phyloP scores from a whole-genome alignment of 352 stramenopile species.

The Phytophthora foliorum region DNA sequence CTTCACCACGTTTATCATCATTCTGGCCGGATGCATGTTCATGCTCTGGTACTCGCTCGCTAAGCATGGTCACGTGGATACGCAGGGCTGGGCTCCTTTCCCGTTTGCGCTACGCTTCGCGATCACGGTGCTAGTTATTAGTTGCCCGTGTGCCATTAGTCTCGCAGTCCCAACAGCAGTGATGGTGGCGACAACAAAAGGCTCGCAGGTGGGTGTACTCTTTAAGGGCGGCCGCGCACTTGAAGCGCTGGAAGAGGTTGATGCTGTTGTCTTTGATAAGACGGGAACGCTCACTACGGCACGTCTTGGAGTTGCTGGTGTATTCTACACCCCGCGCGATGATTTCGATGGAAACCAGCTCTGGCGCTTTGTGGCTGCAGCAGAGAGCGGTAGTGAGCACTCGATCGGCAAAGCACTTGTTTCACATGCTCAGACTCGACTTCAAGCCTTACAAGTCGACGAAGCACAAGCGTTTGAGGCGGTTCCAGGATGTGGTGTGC shows the following conservation, averaged over 20 bases:
- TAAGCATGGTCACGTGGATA: conserved; percentile 46
- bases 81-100: conserved; percentile 63
- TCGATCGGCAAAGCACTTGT: conserved; percentile 68
- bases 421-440: conserved; percentile 47
- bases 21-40: conserved; percentile 68
- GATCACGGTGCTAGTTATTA: conserved; percentile 85
- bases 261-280: conserved; percentile 88
- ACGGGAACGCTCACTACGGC: conserved; percentile 81
- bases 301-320: conserved; percentile 49
- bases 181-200: conserved; percentile 84
- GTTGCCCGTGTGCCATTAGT: conserved; percentile 81
- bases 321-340: conserved; percentile 22
- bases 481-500: conserved; percentile 73
- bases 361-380: conserved; percentile 60
- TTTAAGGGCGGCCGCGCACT: conserved; percentile 83
- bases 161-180: conserved; percentile 80
- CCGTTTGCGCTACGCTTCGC: conserved; percentile 83
- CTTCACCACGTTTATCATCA: conserved; percentile 83
- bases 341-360: conserved; percentile 20
- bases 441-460: conserved; percentile 25
- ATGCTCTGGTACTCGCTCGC: conserved; percentile 79
- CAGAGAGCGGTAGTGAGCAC: conserved; percentile 74
- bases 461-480: conserved; percentile 51
- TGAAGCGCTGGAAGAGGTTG: conserved; percentile 71
- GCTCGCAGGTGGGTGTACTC: conserved; percentile 81